Conservation (phyloP, 805 yeast genomes). For the Clavispora santaluciae region DNA sequence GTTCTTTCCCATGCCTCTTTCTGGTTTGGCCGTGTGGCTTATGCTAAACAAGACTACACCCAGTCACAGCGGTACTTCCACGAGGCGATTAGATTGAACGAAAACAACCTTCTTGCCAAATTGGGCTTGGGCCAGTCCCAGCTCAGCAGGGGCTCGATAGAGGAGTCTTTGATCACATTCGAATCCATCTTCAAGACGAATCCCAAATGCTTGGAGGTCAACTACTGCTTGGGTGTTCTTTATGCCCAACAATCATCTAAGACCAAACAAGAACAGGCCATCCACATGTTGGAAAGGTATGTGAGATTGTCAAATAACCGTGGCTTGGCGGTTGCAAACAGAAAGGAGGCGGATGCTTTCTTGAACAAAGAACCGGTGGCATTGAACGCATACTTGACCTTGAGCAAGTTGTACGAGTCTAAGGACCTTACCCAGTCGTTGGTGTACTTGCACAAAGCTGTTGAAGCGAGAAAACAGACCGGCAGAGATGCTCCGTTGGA, state of each 20-base stretch:
- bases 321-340: conserved; percentile 23
- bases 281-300: conserved; percentile 64
- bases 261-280: conserved; percentile 49
- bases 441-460: conserved; percentile 55
- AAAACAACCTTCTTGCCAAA: conserved; percentile 61
- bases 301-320: conserved; percentile 54
- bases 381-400: conserved; percentile 59
- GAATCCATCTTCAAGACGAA: conserved; percentile 65
- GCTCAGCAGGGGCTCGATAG: conserved; percentile 62
- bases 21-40: conserved; percentile 83
- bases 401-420: conserved; percentile 67
- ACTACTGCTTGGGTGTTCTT: conserved; percentile 70
- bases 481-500: conserved; percentile 50
- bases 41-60: conserved; percentile 53
- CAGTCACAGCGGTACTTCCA: conserved; percentile 69
- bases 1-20: conserved; percentile 42
- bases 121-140: conserved; percentile 87
- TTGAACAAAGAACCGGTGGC: conserved; percentile 51
- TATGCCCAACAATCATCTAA: conserved; percentile 49
- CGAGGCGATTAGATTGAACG: conserved; percentile 63
- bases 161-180: conserved; percentile 82
- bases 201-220: conserved; percentile 69
- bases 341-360: conserved; percentile 18
- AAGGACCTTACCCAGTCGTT: conserved; percentile 65
- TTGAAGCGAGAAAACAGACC: conserved; percentile 43